Evolutionary conservation across 345 rosid genomes (phyloP).

Genomic region (Crucihimalaya himalaica): DNA sequence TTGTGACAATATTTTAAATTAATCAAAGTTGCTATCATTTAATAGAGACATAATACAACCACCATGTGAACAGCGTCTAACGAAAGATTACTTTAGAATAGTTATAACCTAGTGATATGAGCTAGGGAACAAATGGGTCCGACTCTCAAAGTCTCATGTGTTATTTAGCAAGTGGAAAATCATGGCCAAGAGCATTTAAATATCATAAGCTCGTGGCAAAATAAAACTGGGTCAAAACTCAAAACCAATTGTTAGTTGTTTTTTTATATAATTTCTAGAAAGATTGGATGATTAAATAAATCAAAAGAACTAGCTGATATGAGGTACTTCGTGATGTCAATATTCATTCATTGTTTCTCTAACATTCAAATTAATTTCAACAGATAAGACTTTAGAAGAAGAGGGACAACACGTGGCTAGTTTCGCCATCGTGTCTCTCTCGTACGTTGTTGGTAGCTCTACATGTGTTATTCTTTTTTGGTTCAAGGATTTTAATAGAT

Average conservation of each 20-base stretch:
- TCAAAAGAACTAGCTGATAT: neutral
- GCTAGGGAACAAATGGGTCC: slow-evolving; percentile 31
- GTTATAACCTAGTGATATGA: slow-evolving; percentile 15
- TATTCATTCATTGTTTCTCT: neutral
- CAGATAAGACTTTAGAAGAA: neutral
- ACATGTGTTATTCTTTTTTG: too few relatives aligned
- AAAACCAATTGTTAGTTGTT: neutral
- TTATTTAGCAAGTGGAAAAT: slow-evolving; percentile 22
- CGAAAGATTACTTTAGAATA: slow-evolving; percentile 24
- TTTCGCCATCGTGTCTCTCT: slow-evolving; percentile 36
- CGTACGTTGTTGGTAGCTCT: slow-evolving; percentile 38
- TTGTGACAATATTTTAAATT: neutral
- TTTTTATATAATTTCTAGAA: neutral
- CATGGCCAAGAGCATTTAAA: neutral
- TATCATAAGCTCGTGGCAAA: slow-evolving; percentile 3
- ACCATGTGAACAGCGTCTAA: slow-evolving; percentile 19
- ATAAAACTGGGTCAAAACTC: neutral
- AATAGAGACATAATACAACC: neutral
- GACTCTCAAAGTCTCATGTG: slow-evolving; percentile 18
- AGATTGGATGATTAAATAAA: neutral
- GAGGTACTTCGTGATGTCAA: slow-evolving; percentile 22
- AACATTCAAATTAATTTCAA: neutral
- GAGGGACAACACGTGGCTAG: slow-evolving; percentile 26
- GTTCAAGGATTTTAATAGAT: too few relatives aligned
- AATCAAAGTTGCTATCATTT: neutral